A percentile compares a stretch with the other conserved stretches of the same genome.
These are phyloP conservation scores for Aspergillus mulundensis DNA, from an alignment of 495 filamentous ascomycete species.

Conservation along the genomic window DNA sequence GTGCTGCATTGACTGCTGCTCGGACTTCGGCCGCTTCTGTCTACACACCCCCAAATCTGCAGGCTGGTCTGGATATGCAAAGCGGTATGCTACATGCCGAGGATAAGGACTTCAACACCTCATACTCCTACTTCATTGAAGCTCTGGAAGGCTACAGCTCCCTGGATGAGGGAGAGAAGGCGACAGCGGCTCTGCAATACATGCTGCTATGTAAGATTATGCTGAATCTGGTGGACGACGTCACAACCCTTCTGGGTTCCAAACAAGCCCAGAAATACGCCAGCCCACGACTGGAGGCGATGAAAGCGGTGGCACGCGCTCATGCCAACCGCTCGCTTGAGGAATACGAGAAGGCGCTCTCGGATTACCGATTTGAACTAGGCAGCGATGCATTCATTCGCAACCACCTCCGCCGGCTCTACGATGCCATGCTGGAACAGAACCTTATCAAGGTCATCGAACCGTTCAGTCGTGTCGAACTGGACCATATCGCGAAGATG, in stretches of 20 bases:
- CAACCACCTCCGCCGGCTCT: constrained; percentile 87
- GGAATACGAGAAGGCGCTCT: constrained; percentile 91
- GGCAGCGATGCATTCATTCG: constrained; percentile 92
- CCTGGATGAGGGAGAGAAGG: constrained; percentile 79
- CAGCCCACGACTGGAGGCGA: constrained; percentile 88
- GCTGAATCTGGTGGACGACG: constrained; percentile 94
- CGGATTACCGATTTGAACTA: constrained; percentile 83
- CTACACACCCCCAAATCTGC: constrained; percentile 91
- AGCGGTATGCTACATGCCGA: constrained; percentile 97
- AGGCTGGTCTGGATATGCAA: constrained; percentile 98
- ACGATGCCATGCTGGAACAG: constrained; percentile 98
- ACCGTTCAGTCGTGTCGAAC: constrained; percentile 94
- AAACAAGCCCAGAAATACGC: constrained; percentile 97
- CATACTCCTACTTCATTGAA: constrained; percentile 98
- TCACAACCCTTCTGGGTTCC: constrained; percentile 83
- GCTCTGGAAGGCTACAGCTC: constrained; percentile 94
- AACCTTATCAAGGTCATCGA: constrained; percentile 99
- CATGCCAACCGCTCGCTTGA: constrained; percentile 92
- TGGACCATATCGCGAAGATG: constrained; percentile 94
- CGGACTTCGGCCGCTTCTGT: constrained; percentile 93
- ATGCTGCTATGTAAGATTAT: constrained; percentile 99
- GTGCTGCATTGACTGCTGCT: constrained; percentile 89
- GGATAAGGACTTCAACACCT: constrained; percentile 97
- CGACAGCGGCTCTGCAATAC: constrained; percentile 92
- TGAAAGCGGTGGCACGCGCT: constrained; percentile 96